Percentiles rank a stretch among this genome's conserved stretches.
Conservation (phyloP, 164 flowering plant species). For the Buxus sempervirens region DNA sequence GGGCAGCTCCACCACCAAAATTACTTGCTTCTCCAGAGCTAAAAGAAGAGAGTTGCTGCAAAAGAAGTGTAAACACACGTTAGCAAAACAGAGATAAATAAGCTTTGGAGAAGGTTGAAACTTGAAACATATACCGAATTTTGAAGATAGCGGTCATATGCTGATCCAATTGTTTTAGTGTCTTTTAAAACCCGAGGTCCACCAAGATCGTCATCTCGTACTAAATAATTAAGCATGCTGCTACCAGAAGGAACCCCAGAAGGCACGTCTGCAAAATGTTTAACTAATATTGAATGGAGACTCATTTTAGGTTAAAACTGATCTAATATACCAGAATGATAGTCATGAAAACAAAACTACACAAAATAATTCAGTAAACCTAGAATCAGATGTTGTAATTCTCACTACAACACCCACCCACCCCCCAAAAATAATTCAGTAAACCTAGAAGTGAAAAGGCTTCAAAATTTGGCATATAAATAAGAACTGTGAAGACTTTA, state of each 20-base stretch:
- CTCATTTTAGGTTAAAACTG: too few relatives aligned
- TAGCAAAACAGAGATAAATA: constrained; percentile 8
- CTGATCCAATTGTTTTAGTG: constrained; percentile 53
- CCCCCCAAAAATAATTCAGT: too few relatives aligned
- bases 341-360: not conserved
- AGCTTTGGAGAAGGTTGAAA: not conserved
- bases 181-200: constrained; percentile 38
- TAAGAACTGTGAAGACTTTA: too few relatives aligned
- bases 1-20: constrained; percentile 25
- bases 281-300: not conserved
- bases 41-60: constrained; percentile 48
- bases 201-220: constrained; percentile 43
- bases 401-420: too few relatives aligned
- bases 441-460: too few relatives aligned
- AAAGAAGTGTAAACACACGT: constrained; percentile 19
- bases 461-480: too few relatives aligned
- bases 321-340: not conserved
- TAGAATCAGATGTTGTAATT: not conserved
- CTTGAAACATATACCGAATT: constrained; percentile 29
- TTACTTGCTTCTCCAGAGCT: constrained; percentile 44
- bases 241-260: constrained; percentile 33
- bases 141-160: constrained; percentile 71
- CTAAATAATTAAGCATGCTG: constrained; percentile 41
- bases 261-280: constrained; percentile 30
- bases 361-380: not conserved